Conservation (phyloP, 2,329 filamentous ascomycete species). For the Alternaria sp. region DNA sequence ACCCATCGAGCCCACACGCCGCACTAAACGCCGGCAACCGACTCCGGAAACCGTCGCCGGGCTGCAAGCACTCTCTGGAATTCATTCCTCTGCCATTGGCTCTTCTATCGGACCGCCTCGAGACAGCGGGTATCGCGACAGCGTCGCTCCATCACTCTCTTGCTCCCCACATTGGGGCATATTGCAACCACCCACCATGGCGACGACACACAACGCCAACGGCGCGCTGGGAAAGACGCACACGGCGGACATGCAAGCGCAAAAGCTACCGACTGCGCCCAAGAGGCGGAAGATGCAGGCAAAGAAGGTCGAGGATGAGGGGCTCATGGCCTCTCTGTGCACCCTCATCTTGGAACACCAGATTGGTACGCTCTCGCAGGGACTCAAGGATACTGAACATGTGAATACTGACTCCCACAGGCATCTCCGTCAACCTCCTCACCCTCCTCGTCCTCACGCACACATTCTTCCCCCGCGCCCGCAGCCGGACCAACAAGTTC, state of each 20-base stretch:
- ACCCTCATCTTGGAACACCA: slow-evolving; percentile 80
- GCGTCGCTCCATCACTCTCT: slow-evolving; percentile 1
- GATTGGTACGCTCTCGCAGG: slow-evolving; percentile 65
- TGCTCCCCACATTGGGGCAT: neutral
- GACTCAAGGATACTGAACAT: neutral
- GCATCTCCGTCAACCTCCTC: slow-evolving; percentile 84
- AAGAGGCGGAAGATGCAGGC: slow-evolving; percentile 24
- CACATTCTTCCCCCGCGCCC: slow-evolving; percentile 79
- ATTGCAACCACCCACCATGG: slow-evolving; percentile 22
- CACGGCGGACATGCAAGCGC: slow-evolving; percentile 13
- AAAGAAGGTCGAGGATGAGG: slow-evolving; percentile 67
- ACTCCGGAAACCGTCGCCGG: neutral
- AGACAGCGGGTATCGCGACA: neutral
- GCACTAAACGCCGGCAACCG: neutral
- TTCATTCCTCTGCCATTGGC: neutral
- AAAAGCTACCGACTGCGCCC: slow-evolving; percentile 14
- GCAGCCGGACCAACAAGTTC: slow-evolving; percentile 82
- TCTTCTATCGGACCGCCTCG: neutral
- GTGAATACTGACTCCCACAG: slow-evolving; percentile 52
- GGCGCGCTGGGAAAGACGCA: slow-evolving; percentile 12
- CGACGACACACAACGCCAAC: slow-evolving; percentile 19
- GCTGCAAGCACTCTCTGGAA: neutral
- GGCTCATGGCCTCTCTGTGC: slow-evolving; percentile 65
- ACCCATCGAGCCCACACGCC: neutral
- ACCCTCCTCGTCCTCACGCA: slow-evolving; percentile 83